Evolutionary conservation across 2,329 filamentous ascomycete genomes (phyloP).

Genomic region (Fusarium devonianum): DNA sequence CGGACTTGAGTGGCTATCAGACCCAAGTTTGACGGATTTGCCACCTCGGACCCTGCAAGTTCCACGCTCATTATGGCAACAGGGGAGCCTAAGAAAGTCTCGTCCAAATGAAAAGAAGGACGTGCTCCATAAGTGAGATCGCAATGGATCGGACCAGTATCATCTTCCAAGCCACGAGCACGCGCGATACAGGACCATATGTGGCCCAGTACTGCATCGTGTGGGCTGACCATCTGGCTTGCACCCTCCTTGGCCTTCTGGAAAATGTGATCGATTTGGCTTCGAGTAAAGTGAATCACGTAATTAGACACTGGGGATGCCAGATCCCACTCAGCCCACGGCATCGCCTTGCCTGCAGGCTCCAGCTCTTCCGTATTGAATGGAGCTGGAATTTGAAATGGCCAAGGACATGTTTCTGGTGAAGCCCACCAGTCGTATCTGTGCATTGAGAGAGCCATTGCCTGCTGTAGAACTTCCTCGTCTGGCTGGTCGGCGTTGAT

Average conservation of each 20-base stretch:
- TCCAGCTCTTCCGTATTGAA: slow-evolving; percentile 12
- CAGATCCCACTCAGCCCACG: slow-evolving; percentile 39
- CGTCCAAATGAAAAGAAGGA: slow-evolving; percentile 14
- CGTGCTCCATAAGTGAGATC: slow-evolving; percentile 34
- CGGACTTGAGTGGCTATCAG: slow-evolving; percentile 17
- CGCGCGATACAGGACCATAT: slow-evolving; percentile 40
- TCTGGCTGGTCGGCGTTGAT: slow-evolving; percentile 26
- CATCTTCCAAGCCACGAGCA: slow-evolving; percentile 17
- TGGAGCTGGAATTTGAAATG: neutral
- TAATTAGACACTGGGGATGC: slow-evolving; percentile 31
- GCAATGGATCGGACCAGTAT: slow-evolving; percentile 26
- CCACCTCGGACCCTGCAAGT: slow-evolving; percentile 13
- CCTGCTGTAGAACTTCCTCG: slow-evolving; percentile 2
- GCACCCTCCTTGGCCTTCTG: neutral
- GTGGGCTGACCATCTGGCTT: slow-evolving; percentile 22
- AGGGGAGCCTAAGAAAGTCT: slow-evolving; percentile 34
- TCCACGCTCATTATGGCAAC: slow-evolving; percentile 37
- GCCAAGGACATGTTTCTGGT: slow-evolving; percentile 19
- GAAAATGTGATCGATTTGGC: slow-evolving; percentile 25
- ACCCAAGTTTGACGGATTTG: neutral
- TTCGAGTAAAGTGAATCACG: slow-evolving; percentile 28
- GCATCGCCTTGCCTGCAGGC: slow-evolving; percentile 28
- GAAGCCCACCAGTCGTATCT: slow-evolving; percentile 40
- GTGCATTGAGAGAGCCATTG: slow-evolving; percentile 27
- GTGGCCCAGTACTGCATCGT: slow-evolving; percentile 38